These are phyloP conservation scores for Fusarium armeniacum DNA, from an alignment of 2,329 filamentous ascomycete genomes.

Conservation along the genomic window DNA sequence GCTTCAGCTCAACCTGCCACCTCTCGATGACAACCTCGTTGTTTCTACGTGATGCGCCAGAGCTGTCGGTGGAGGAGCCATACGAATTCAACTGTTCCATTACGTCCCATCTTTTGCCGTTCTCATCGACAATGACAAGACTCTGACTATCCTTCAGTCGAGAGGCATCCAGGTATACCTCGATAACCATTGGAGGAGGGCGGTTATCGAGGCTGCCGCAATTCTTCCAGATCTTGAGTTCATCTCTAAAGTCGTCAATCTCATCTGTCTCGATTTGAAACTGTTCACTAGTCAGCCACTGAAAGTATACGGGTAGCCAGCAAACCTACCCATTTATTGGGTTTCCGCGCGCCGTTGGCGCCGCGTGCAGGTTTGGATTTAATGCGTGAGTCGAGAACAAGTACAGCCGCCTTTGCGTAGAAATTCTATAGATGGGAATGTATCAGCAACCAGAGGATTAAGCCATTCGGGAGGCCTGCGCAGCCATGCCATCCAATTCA, in stretches of 20 bases:
- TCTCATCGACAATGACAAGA: conserved; percentile 87
- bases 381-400: conserved; percentile 85
- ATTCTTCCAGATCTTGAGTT: conserved; percentile 84
- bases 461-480: neutral
- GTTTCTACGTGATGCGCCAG: conserved; percentile 60
- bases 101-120: conserved; percentile 94
- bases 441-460: conserved; percentile 26
- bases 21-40: conserved; percentile 89
- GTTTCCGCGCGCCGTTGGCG: conserved; percentile 65
- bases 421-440: conserved; percentile 78
- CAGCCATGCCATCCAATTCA: conserved; percentile 9
- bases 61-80: conserved; percentile 65
- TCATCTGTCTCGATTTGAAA: conserved; percentile 97
- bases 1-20: conserved; percentile 87
- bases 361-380: conserved; percentile 69
- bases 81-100: conserved; percentile 81
- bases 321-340: conserved; percentile 86
- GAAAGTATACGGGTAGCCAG: neutral
- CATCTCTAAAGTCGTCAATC: conserved; percentile 86
- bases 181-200: conserved; percentile 88
- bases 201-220: conserved; percentile 82
- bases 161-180: conserved; percentile 88
- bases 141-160: conserved; percentile 86
- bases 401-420: conserved; percentile 86
- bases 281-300: conserved; percentile 62